Percentiles rank a stretch among this genome's conserved stretches.
phyloP scores from a whole-genome alignment of 2,329 filamentous ascomycete genomes.

The Aspergillus aculeatinus region DNA sequence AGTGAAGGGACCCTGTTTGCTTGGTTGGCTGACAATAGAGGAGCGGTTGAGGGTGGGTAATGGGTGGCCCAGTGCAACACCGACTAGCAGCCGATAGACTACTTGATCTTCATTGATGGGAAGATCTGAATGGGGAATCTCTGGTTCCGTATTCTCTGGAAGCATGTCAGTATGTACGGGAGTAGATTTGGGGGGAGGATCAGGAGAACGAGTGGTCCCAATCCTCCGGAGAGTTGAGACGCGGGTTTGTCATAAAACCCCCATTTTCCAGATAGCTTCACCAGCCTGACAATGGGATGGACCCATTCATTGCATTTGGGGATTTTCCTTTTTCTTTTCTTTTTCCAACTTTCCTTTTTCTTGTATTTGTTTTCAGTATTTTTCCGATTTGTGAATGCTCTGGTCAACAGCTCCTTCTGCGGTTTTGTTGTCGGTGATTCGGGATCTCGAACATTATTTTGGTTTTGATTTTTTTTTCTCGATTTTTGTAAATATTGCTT shows the following conservation, averaged over 20 bases:
- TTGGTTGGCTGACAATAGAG: slow-evolving; percentile 14
- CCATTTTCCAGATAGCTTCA: slow-evolving; percentile 11
- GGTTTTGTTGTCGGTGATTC: not conserved
- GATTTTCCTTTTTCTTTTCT: slow-evolving; percentile 9
- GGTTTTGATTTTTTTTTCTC: not conserved
- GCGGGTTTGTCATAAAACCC: slow-evolving; percentile 15
- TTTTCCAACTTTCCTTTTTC: slow-evolving; percentile 10
- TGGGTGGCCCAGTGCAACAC: slow-evolving; percentile 34
- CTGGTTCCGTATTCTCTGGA: slow-evolving; percentile 9
- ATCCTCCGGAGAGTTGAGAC: slow-evolving; percentile 18
- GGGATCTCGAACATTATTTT: not conserved
- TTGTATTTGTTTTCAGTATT: not conserved
- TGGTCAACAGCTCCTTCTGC: not conserved
- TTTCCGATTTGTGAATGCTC: not conserved
- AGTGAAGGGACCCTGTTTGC: slow-evolving; percentile 13
- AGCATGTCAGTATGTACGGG: slow-evolving; percentile 10
- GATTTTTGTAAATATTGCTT: not conserved
- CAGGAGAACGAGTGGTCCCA: slow-evolving; percentile 20
- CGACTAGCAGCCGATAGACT: slow-evolving; percentile 37
- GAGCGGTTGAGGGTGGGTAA: slow-evolving; percentile 19
- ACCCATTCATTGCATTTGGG: not conserved
- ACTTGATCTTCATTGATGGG: slow-evolving; percentile 33
- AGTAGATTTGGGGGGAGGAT: slow-evolving; percentile 9
- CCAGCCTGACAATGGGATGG: not conserved
- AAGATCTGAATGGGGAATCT: slow-evolving; percentile 29